Evolutionary conservation across 1,284 basidiomycete genomes (phyloP).

Genomic region (Cutaneotrichosporon curvatum): DNA sequence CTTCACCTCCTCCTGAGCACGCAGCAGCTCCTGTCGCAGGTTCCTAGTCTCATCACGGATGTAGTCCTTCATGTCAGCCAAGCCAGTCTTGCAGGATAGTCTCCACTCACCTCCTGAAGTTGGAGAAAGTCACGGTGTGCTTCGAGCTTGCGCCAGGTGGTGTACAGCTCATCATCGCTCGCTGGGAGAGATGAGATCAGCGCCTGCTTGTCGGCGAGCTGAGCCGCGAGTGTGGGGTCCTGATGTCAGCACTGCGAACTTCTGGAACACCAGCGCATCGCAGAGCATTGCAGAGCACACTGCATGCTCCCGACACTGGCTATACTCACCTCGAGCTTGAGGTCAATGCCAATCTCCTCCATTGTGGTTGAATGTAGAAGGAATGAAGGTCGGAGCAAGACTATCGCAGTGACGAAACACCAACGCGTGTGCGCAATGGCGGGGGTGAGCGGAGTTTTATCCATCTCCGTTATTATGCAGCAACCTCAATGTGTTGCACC

Average conservation of each 20-base stretch:
- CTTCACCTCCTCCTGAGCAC: constrained; percentile 99
- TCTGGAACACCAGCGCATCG: neutral
- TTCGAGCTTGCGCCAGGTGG: constrained; percentile 89
- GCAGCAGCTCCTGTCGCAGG: constrained; percentile 92
- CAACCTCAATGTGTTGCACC: neutral
- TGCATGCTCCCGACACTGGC: too few species aligned
- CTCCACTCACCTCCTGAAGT: constrained; percentile 65
- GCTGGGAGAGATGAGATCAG: constrained; percentile 72
- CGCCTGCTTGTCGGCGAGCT: constrained; percentile 78
- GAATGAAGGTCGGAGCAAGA: constrained; percentile 1
- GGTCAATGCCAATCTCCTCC: constrained; percentile 61
- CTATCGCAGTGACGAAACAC: constrained; percentile 1
- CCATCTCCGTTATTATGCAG: constrained; percentile 16
- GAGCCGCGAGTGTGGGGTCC: constrained; percentile 85
- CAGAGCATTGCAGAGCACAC: neutral
- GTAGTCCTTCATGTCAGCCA: constrained; percentile 54
- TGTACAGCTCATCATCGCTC: constrained; percentile 80
- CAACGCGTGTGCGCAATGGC: constrained; percentile 17
- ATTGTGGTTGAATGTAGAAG: constrained; percentile 28
- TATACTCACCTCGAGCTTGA: constrained; percentile 66
- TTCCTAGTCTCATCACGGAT: constrained; percentile 99
- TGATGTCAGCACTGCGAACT: constrained; percentile 36
- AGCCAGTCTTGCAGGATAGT: too few species aligned
- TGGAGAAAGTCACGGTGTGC: constrained; percentile 89
- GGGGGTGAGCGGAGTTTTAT: constrained; percentile 14